phyloP scores from a whole-genome alignment of 148 eudicot genomes.

The Simmondsia chinensis region DNA sequence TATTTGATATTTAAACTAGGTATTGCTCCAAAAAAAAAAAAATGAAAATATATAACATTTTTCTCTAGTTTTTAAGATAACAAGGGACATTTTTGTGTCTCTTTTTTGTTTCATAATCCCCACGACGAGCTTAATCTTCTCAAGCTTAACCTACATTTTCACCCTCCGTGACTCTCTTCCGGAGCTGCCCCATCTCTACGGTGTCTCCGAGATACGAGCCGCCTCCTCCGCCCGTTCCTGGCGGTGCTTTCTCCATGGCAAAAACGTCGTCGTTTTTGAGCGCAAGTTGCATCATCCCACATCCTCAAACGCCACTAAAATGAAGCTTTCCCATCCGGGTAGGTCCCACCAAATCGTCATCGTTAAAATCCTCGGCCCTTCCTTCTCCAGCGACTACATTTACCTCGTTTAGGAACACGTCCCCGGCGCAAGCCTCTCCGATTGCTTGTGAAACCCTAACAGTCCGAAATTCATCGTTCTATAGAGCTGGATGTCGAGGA shows the following conservation, averaged over 20 bases:
- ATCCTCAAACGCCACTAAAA: conserved; percentile 2
- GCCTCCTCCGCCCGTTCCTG: too few relatives aligned
- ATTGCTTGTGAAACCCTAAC: conserved; percentile 33
- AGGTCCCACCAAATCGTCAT: conserved; percentile 48
- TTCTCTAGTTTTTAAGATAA: too few relatives aligned
- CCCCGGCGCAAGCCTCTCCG: conserved; percentile 30
- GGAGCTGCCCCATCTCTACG: conserved; percentile 56
- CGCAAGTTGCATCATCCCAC: conserved; percentile 27
- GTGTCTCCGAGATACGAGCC: conserved; percentile 59
- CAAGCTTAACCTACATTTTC: too few relatives aligned
- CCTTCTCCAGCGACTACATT: conserved; percentile 42
- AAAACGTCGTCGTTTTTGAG: conserved; percentile 53
- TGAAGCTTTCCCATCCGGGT: conserved; percentile 31
- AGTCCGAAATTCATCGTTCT: conserved; percentile 57
- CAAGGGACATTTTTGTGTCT: too few relatives aligned
- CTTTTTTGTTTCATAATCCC: too few relatives aligned
- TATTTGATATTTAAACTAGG: too few relatives aligned
- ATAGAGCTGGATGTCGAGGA: conserved; percentile 63
- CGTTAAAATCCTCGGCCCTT: conserved; percentile 53
- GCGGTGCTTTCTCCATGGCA: conserved; percentile 42
- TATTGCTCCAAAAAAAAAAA: too few relatives aligned
- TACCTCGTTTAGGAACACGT: conserved; percentile 58
- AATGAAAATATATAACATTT: too few relatives aligned
- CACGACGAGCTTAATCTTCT: too few relatives aligned
- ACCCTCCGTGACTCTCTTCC: conserved; percentile 57